phyloP scores from a whole-genome alignment of 2,329 filamentous ascomycete species.

The Allantophomopsis lycopodina region DNA sequence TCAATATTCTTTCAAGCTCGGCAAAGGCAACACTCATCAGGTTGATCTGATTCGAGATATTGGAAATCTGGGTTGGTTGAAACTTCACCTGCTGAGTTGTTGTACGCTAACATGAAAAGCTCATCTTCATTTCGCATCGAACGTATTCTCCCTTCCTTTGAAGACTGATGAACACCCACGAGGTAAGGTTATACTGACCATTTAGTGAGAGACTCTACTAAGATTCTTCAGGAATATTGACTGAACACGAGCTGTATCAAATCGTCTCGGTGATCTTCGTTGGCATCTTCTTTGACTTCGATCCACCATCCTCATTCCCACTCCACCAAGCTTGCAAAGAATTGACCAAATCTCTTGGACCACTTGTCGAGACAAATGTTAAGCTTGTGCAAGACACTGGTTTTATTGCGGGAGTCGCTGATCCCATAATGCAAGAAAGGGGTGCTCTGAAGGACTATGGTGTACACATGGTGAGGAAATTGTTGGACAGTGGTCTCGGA shows the following conservation, averaged over 20 bases:
- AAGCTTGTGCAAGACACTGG: slow-evolving; percentile 33
- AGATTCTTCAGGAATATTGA: slow-evolving; percentile 22
- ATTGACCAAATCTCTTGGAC: slow-evolving; percentile 41
- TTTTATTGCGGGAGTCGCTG: slow-evolving; percentile 34
- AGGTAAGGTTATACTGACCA: slow-evolving; percentile 12
- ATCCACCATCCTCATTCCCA: slow-evolving; percentile 50
- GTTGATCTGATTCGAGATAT: slow-evolving; percentile 50
- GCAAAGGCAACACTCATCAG: slow-evolving; percentile 34
- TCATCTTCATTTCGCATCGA: slow-evolving; percentile 35
- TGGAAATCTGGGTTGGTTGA: slow-evolving; percentile 9
- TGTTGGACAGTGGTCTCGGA: slow-evolving; percentile 47
- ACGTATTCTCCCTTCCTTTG: slow-evolving; percentile 33
- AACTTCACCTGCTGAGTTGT: too few relatives aligned
- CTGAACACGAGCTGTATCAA: slow-evolving; percentile 37
- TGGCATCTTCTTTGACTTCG: slow-evolving; percentile 50
- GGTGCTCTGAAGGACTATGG: slow-evolving; percentile 48
- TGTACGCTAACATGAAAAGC: slow-evolving; percentile 10
- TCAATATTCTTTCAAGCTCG: slow-evolving; percentile 49
- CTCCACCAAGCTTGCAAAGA: slow-evolving; percentile 41
- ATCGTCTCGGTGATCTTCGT: slow-evolving; percentile 51
- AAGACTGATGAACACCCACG: slow-evolving; percentile 31
- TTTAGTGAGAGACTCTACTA: too few relatives aligned
- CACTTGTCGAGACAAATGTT: slow-evolving; percentile 48
- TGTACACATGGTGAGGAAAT: slow-evolving; percentile 43
- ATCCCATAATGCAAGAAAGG: slow-evolving; percentile 25